These are phyloP conservation scores for Wickerhamomyces kurtzmanii DNA, from an alignment of 805 yeast genomes.

Conservation along the genomic window DNA sequence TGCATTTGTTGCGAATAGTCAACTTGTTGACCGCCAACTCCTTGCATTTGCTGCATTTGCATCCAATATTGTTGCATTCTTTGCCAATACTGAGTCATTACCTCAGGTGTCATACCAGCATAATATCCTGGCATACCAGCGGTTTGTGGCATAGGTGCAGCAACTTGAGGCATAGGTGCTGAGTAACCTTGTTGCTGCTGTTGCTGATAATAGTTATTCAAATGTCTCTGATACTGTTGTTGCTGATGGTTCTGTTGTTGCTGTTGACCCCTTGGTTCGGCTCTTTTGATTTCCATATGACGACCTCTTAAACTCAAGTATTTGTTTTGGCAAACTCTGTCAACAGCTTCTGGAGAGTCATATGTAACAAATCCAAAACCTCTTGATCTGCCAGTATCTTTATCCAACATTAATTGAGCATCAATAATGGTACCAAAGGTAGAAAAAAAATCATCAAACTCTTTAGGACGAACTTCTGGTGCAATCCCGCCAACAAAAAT, in stretches of 20 bases:
- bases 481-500: constrained; percentile 97
- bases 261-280: constrained; percentile 74
- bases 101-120: constrained; percentile 30
- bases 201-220: constrained; percentile 5
- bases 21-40: constrained; percentile 13
- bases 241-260: constrained; percentile 25
- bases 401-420: constrained; percentile 94
- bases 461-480: constrained; percentile 85
- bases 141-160: constrained; percentile 17
- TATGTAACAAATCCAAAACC: constrained; percentile 97
- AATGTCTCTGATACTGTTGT: constrained; percentile 16
- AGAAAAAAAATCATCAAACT: constrained; percentile 77
- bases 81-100: constrained; percentile 56
- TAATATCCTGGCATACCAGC: constrained; percentile 4
- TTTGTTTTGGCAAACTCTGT: constrained; percentile 72
- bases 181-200: constrained; percentile 8
- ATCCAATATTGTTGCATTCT: constrained; percentile 57
- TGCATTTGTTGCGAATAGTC: constrained; percentile 20
- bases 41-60: constrained; percentile 34
- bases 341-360: constrained; percentile 92
- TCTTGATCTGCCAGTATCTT: constrained; percentile 93
- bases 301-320: constrained; percentile 80
- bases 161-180: constrained; percentile 9
- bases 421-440: constrained; percentile 88
- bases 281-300: constrained; percentile 75